These are phyloP conservation scores for Nevesoporus exiguus DNA, from an alignment of 768 basidiomycete genomes.

Conservation along the genomic window DNA sequence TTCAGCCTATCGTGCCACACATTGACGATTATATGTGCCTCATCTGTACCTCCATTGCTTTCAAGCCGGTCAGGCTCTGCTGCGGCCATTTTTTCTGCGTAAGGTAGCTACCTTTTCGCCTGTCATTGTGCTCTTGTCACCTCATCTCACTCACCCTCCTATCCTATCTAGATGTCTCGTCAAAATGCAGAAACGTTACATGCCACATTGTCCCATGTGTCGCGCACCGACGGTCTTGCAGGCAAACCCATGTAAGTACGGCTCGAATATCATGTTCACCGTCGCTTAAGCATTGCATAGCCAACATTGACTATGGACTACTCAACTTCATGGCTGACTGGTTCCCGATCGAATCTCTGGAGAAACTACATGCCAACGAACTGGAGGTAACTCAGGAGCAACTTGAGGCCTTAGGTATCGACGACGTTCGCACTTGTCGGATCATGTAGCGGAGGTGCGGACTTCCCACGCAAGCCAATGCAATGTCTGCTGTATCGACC, in stretches of 20 bases:
- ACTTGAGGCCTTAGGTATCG: slow-evolving; percentile 59
- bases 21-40: slow-evolving; percentile 83
- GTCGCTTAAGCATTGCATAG: slow-evolving; percentile 33
- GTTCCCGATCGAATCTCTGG: slow-evolving; percentile 82
- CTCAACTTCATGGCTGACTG: slow-evolving; percentile 87
- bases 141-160: slow-evolving; percentile 10
- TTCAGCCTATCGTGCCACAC: slow-evolving; percentile 77
- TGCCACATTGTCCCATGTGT: slow-evolving; percentile 81
- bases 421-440: slow-evolving; percentile 31
- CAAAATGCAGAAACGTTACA: slow-evolving; percentile 84
- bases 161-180: slow-evolving; percentile 55
- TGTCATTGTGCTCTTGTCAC: background rate
- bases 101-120: slow-evolving; percentile 33
- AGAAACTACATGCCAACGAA: slow-evolving; percentile 73
- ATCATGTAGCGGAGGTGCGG: slow-evolving; percentile 33
- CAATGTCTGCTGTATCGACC: background rate
- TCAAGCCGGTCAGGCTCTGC: slow-evolving; percentile 81
- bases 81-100: slow-evolving; percentile 83
- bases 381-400: slow-evolving; percentile 70
- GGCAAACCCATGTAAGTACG: slow-evolving; percentile 68
- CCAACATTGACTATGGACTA: slow-evolving; percentile 75
- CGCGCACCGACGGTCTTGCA: slow-evolving; percentile 70
- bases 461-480: background rate
- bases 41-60: slow-evolving; percentile 88
- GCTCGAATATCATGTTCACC: background rate